Evolutionary conservation across 768 basidiomycete species (phyloP), one percentile per base, ranked within the genome.

Genomic region (Russula griseocarnosa): DNA sequence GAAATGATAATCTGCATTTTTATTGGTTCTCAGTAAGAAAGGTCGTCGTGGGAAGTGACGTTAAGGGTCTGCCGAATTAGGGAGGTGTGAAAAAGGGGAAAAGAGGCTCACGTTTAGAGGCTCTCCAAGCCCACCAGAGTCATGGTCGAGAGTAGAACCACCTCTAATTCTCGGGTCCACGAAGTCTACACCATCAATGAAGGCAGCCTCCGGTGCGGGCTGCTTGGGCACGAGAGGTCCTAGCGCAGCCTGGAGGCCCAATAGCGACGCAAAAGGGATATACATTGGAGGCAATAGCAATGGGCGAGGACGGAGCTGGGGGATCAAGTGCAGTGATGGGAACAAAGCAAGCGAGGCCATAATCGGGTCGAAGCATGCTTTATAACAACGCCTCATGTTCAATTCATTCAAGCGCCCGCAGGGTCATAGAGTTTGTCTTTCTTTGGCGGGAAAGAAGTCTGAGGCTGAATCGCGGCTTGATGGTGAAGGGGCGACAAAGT

Each of bases 71-170:
- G 38, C 20, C 7, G 20, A 52, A 28, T 3, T 30, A 44, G 38
- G 20, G 2, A 46, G 20, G 42, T 20, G 44, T 7, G 20, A 44
- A 20, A n/a, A n/a, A 46, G 10, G 51, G 24, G 49, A 18, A 9
- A 9, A 4, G n/a, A 9, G 18, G 28, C 55, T 42, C 32, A 69
- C 68, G 40, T 69, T 69, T 46, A 69, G 58, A 57, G 66, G 68
- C 42, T 67, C 68, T 22, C 68, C 68, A 38, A 60, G 58, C 7
- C 47, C 58, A 11, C 28, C 26, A 8, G 16, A 14, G 6, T 26
- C 30, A 1, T 42, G 26, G 28, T 63, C 62, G 11, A 63, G 34
- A 5, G 40, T 22, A 18, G 62, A 63, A 54, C 62, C 62, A 0
- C 57, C 62, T 8, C 24, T 34, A 9, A 5, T 5, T 2, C 1